Evolutionary conservation across 331 rosid species (phyloP).

Genomic region (Pyrus hybrid): DNA sequence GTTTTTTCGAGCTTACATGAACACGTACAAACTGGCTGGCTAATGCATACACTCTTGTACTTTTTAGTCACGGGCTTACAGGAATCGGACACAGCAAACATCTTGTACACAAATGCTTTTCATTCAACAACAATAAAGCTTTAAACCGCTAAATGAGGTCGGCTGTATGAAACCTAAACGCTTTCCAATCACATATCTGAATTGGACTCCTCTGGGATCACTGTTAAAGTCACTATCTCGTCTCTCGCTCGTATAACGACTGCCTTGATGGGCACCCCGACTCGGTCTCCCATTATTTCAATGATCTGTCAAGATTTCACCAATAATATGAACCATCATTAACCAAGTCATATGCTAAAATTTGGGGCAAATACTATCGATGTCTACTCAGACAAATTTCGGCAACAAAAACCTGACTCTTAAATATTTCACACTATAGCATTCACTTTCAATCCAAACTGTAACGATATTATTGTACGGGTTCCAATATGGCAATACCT

Average conservation of each 20-base stretch:
- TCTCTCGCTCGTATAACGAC: constrained; percentile 46
- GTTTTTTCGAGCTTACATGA: neutral
- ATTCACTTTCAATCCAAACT: neutral
- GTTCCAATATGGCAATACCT: constrained; percentile 44
- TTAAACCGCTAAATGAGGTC: no score
- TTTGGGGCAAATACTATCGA: neutral
- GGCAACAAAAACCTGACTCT: neutral
- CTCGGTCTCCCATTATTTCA: constrained; percentile 66
- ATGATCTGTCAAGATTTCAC: constrained; percentile 39
- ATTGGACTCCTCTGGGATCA: constrained; percentile 63
- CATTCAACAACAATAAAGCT: no score
- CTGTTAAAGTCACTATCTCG: constrained; percentile 41
- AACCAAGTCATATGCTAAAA: neutral
- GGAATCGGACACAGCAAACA: neutral
- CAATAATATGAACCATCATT: neutral
- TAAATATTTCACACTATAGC: neutral
- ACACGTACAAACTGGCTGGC: neutral
- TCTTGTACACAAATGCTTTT: neutral
- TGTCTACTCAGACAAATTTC: neutral
- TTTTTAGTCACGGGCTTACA: neutral
- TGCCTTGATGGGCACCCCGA: constrained; percentile 58
- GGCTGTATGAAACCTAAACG: neutral
- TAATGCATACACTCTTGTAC: neutral
- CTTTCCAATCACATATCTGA: constrained; percentile 36
- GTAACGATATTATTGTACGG: neutral